Conservation (phyloP, 2,329 filamentous ascomycete species). For the Amauroascus verrucosus region DNA sequence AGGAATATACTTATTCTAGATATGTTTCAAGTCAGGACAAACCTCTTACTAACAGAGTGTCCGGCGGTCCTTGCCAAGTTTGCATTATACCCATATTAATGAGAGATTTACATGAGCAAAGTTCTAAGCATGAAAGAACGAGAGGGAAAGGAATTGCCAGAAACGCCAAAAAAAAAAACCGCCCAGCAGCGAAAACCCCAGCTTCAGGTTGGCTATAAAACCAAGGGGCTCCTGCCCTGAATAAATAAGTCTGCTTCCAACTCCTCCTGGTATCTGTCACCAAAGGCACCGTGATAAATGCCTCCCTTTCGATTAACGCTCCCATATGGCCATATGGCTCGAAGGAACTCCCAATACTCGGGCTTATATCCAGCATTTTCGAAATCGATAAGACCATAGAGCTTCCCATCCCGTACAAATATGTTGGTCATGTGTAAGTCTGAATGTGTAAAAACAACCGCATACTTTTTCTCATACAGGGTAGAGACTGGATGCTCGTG, state of each 20-base stretch:
- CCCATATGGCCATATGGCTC: neutral
- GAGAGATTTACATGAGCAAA: too few relatives aligned
- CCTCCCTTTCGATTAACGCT: neutral
- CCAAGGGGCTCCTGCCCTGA: too few relatives aligned
- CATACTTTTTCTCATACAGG: neutral
- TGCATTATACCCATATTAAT: too few relatives aligned
- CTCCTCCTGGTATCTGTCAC: constrained; percentile 11
- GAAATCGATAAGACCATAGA: constrained; percentile 11
- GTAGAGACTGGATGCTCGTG: neutral
- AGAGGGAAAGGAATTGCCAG: too few relatives aligned
- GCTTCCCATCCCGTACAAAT: constrained; percentile 1
- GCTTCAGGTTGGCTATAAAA: too few relatives aligned
- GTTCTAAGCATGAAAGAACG: too few relatives aligned
- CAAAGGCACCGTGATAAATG: constrained; percentile 7
- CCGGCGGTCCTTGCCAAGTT: too few relatives aligned
- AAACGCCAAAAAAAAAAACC: too few relatives aligned
- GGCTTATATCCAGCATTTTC: constrained; percentile 14
- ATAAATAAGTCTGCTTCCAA: neutral
- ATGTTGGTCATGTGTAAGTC: constrained; percentile 10
- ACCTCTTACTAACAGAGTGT: too few relatives aligned
- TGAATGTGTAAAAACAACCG: constrained; percentile 13
- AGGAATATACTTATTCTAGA: too few relatives aligned
- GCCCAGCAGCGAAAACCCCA: too few relatives aligned
- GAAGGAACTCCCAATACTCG: constrained; percentile 14
- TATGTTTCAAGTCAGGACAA: too few relatives aligned